Conservation (phyloP, 1,284 basidiomycete species). For the Ustilago vetiveriae region DNA sequence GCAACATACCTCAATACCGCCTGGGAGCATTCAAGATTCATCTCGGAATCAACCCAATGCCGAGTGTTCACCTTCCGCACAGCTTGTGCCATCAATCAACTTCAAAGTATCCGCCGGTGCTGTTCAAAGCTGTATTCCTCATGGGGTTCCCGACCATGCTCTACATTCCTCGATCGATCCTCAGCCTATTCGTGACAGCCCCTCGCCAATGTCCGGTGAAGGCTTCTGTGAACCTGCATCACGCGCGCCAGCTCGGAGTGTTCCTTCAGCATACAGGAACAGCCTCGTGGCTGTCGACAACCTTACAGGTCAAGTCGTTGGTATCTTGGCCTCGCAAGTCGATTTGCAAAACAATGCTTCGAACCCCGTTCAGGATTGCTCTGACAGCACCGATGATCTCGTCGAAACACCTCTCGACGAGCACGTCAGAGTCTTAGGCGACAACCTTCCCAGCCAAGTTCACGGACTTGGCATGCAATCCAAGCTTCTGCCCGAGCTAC, state of each 20-base stretch:
- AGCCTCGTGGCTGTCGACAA: constrained; percentile 57
- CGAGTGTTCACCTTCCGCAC: no score
- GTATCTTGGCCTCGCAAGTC: constrained; percentile 49
- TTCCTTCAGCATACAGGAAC: constrained; percentile 37
- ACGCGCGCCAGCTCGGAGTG: not conserved
- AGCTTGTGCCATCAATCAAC: no score
- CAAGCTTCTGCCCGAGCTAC: not conserved
- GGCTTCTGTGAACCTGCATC: no score
- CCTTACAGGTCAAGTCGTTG: constrained; percentile 49
- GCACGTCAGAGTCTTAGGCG: not conserved
- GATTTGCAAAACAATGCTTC: no score
- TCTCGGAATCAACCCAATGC: no score
- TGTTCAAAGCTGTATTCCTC: no score
- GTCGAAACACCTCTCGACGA: constrained; percentile 28
- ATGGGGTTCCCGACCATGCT: no score
- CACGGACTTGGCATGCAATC: not conserved
- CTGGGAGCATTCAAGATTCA: no score
- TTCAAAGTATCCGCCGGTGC: no score
- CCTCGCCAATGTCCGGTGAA: constrained; percentile 21
- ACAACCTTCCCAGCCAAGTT: not conserved
- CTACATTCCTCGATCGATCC: no score
- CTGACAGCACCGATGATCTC: constrained; percentile 8
- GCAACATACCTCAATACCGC: not conserved
- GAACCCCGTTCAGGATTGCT: no score
- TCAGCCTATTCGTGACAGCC: no score